These are phyloP conservation scores for Verticillium nonalfalfae DNA, from an alignment of 2,329 filamentous ascomycete species.

Conservation along the genomic window DNA sequence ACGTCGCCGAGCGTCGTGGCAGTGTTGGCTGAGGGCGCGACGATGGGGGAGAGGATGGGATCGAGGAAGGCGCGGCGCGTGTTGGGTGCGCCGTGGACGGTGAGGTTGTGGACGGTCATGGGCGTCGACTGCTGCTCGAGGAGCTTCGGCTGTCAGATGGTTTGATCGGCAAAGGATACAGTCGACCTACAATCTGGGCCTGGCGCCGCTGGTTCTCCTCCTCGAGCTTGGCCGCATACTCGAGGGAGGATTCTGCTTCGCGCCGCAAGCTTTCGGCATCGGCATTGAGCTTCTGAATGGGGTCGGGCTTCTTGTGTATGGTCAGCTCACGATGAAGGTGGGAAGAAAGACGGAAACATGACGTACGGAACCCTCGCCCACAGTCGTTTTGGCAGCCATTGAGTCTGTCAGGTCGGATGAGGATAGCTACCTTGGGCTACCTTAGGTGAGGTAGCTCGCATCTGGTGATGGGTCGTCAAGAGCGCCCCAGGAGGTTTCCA, in stretches of 20 bases:
- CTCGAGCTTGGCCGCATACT: slow-evolving; percentile 27
- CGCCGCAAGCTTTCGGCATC: slow-evolving; percentile 28
- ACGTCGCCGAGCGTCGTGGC: slow-evolving; percentile 77
- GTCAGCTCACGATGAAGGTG: too few relatives aligned
- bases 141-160: slow-evolving; percentile 6
- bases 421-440: too few relatives aligned
- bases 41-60: slow-evolving; percentile 69
- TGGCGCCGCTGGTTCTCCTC: slow-evolving; percentile 31
- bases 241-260: slow-evolving; percentile 29
- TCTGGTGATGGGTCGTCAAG: slow-evolving; percentile 4
- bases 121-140: slow-evolving; percentile 75
- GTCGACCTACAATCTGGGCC: slow-evolving; percentile 24
- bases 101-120: slow-evolving; percentile 79
- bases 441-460: slow-evolving; percentile 1
- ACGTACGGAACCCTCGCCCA: slow-evolving; percentile 22
- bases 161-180: too few relatives aligned
- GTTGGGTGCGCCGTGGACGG: slow-evolving; percentile 73
- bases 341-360: too few relatives aligned
- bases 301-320: slow-evolving; percentile 23
- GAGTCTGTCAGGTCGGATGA: slow-evolving; percentile 9
- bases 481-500: not conserved
- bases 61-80: slow-evolving; percentile 83
- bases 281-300: slow-evolving; percentile 32
- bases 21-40: slow-evolving; percentile 59
- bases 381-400: slow-evolving; percentile 26